These are phyloP conservation scores for Ceratocystis ficicola DNA, from an alignment of 2,329 filamentous ascomycete genomes.

Conservation along the genomic window DNA sequence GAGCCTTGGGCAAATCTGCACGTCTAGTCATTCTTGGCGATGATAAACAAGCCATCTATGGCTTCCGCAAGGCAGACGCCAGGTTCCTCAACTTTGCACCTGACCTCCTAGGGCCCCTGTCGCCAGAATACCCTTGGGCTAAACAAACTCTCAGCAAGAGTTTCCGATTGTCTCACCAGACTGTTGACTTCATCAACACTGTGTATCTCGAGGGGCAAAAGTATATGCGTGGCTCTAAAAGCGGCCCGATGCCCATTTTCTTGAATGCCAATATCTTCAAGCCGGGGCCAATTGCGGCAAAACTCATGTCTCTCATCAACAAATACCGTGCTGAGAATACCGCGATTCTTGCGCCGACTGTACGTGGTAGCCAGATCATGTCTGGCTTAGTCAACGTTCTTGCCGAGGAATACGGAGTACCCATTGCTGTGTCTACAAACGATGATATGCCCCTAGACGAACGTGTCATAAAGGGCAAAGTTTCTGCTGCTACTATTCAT, in stretches of 20 bases:
- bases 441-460: conserved; percentile 26
- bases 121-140: conserved; percentile 24
- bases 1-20: conserved; percentile 20
- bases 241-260: conserved; percentile 27
- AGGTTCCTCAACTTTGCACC: conserved; percentile 27
- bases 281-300: conserved; percentile 19
- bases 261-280: conserved; percentile 23
- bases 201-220: conserved; percentile 26
- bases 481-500: conserved; percentile 28
- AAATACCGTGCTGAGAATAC: conserved; percentile 23
- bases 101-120: conserved; percentile 24
- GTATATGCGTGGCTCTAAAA: conserved; percentile 27
- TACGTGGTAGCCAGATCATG: not conserved
- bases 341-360: conserved; percentile 15
- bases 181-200: conserved; percentile 26
- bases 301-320: conserved; percentile 24
- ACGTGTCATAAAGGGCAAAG: conserved; percentile 26
- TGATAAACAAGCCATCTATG: conserved; percentile 28
- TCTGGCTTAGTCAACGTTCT: conserved; percentile 8
- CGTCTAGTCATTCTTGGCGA: conserved; percentile 28
- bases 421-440: conserved; percentile 24
- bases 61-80: conserved; percentile 27
- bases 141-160: conserved; percentile 25
- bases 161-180: conserved; percentile 26
- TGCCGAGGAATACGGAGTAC: conserved; percentile 22